Evolutionary conservation across 164 flowering plant genomes (phyloP), one percentile per base, ranked within the genome.

Genomic region (Annona cherimola): DNA sequence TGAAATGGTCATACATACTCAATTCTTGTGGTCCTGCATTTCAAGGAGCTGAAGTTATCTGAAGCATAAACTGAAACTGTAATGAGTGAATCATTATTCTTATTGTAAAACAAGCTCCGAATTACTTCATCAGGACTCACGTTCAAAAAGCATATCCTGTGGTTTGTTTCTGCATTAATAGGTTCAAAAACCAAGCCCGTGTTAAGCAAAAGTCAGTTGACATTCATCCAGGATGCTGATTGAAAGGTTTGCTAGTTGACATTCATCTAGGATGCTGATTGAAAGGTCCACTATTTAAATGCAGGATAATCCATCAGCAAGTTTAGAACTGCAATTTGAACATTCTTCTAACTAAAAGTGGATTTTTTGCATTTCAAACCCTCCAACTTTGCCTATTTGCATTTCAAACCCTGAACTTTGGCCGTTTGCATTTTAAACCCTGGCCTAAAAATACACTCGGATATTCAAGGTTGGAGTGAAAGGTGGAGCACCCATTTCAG

Each of bases 21-120:
- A 69, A 92, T 96, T 74, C 97, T 88, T 62, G 99, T 96, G 71
- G 91, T 84, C 88, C 97, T 87, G 88, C 99, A 96, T 80, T 92
- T 96, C 83, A 96, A 83, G 26, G 98, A 96, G 73, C 99, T 96
- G 88, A 91, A 96, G 76, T 87, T 93, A 81, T 96, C 99, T 42
- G 99, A 96, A 69, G 98, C 99, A 86, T 96, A 96, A 66, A 96
- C 99, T 60, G 99, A 96, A 81, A 96, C 98, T 44, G 99, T 96
- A 81, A 96, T 96, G 62, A 93, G 93, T 6, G 98, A 96, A 72
- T 96, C 98, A 74, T 96, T 96, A 79, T 93, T 96, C 77, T 96
- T 96, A 72, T 96, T 93, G 77, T 92, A 96, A 71, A 96, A 96
- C 82, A 96, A 84, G 83, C 98, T 96, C 69, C 99, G 77, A 64